Evolutionary conservation across 176 grass and related monocot genomes (phyloP).

Genomic region (Avena insularis): DNA sequence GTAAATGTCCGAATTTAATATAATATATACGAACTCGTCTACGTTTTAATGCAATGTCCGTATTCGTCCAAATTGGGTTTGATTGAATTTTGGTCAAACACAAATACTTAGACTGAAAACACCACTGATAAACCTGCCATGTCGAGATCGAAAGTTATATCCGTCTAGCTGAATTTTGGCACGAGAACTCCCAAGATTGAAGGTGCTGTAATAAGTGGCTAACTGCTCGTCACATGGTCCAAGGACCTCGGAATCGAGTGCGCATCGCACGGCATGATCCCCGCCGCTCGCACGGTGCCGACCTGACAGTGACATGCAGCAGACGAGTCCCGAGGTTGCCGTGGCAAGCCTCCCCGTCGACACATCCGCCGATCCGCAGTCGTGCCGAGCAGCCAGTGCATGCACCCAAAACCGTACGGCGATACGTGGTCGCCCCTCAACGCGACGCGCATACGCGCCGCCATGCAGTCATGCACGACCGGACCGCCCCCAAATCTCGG

Average conservation of each 20-base stretch:
- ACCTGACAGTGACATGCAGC: constrained; percentile 14
- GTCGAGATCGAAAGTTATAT: no score
- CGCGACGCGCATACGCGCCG: constrained; percentile 2
- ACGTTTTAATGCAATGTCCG: no score
- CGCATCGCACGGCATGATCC: background rate
- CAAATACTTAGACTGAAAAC: no score
- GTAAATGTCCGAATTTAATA: no score
- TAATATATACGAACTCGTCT: no score
- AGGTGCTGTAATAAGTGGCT: no score
- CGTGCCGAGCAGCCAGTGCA: constrained; percentile 10
- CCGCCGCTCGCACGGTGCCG: constrained; percentile 17
- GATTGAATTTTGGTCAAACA: no score
- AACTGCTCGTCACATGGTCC: constrained; percentile 17
- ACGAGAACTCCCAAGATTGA: no score
- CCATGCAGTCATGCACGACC: background rate
- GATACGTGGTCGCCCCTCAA: background rate
- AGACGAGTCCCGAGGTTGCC: constrained; percentile 5
- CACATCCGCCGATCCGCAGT: constrained; percentile 2
- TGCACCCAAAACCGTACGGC: background rate
- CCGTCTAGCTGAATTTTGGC: no score
- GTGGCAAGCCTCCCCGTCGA: background rate
- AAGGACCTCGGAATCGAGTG: background rate
- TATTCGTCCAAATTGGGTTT: no score
- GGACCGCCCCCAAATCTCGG: background rate
- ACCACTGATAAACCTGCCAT: no score